Evolutionary conservation across 768 basidiomycete species (phyloP), one percentile per base, ranked within the genome.

Genomic region (Sarcodon sp.): DNA sequence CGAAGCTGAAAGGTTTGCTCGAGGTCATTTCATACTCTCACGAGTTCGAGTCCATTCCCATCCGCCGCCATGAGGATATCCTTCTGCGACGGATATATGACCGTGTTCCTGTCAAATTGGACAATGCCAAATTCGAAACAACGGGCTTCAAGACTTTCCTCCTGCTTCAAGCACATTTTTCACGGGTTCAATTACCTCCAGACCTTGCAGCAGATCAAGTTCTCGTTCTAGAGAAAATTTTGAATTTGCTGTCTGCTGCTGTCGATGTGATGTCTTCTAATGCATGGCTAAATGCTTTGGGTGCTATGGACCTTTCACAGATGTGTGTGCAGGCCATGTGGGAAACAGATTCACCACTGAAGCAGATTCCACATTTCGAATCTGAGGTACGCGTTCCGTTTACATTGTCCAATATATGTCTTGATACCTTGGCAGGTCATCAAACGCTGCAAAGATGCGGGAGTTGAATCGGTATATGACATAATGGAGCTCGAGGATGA

Each of bases 71-170:
- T 64, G 96, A 98, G 67, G 88, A 91, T 46, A 59, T 71, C 0
- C 64, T 94, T 3, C 76, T 96, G 7, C 80, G 84, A 38, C 80
- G 90, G 7, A 88, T 96, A 51, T 98, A 98, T 61, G 91, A 97
- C 59, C 88, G 93, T 16, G 85, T 94, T 1, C 94, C 94, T 1
- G 94, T 98, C 69, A 98, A 98, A 67, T 75, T 97, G 37, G 83
- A 87, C 44, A 61, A 57, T 9, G 72, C 69, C 51, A 87, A 97
- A 64, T 98, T 90, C 64, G 89, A 92, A 58, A 85, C 87, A 12
- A 96, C 94, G 0, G 83, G 94, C 61, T 98, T 97, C 83, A 98
- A 99, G 70, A 92, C 93, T 0, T 96, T 94, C 82, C 73, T 98
- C 32, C 78, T 98, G 1, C 73, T 99, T 1, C 93, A 99, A 61